Percentiles rank a stretch among this genome's conserved stretches.
Evolutionary conservation across 2,329 filamentous ascomycete species (phyloP).

Genomic region (Fusarium sp.): DNA sequence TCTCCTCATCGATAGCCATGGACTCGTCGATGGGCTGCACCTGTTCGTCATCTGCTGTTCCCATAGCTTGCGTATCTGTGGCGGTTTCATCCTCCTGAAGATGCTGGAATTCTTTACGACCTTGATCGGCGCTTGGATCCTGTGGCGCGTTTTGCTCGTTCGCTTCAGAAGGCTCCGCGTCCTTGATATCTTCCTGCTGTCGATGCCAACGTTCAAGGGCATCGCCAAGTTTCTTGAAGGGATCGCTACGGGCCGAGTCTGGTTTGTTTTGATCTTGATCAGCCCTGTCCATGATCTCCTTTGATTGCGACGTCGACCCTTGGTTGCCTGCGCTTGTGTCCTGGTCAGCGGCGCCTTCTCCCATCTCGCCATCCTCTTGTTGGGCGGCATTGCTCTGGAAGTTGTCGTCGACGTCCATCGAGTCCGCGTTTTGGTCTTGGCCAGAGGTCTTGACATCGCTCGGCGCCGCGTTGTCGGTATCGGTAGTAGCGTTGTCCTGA

Average conservation of each 20-base stretch:
- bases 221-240: conserved; percentile 95
- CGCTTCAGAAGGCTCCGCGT: conserved; percentile 59
- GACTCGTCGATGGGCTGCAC: conserved; percentile 86
- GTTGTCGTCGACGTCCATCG: conserved; percentile 71
- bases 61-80: conserved; percentile 91
- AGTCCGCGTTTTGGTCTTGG: conserved; percentile 72
- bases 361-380: conserved; percentile 73
- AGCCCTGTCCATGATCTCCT: conserved; percentile 61
- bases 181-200: conserved; percentile 83
- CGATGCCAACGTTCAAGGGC: conserved; percentile 93
- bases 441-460: conserved; percentile 73
- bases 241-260: conserved; percentile 65
- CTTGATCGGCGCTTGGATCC: conserved; percentile 65
- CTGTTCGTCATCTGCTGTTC: conserved; percentile 87
- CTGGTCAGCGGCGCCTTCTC: conserved; percentile 72
- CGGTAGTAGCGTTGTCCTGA: conserved; percentile 62
- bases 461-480: conserved; percentile 70
- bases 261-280: conserved; percentile 55
- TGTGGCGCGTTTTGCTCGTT: conserved; percentile 56
- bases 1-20: conserved; percentile 83
- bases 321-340: conserved; percentile 72
- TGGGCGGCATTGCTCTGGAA: conserved; percentile 70
- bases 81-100: conserved; percentile 83
- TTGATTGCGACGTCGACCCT: conserved; percentile 62
- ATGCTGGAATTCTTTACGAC: conserved; percentile 90